Evolutionary conservation across 768 basidiomycete genomes (phyloP), one percentile per base, ranked within the genome.

Genomic region (Collybia nuda): DNA sequence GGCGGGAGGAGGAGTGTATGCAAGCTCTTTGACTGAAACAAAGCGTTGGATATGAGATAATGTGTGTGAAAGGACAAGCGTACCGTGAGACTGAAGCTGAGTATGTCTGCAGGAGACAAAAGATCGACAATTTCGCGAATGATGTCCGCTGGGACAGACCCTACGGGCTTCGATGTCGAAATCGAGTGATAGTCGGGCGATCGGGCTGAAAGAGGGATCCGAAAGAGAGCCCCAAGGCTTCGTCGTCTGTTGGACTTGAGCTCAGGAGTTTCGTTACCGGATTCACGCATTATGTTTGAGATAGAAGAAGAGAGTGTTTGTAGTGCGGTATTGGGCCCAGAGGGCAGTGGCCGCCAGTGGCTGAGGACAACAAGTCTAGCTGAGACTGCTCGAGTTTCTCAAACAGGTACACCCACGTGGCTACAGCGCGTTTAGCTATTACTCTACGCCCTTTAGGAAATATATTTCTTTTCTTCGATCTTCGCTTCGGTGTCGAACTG

Each of bases 1-100:
- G 67, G 66, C 2, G 76, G 75, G 26, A 70, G 50, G 26, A 74
- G 63, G 19, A 74, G 52, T 0, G 54, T 47, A 23, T 68, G 68
- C 1, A 74, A 40, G 18, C 61, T 55, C 9, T 58, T 61, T 38
- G 66, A 70, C 73, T 74, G 36, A 12, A 38, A 24, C 21, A 24
- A 18, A 38, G 43, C 39, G 18, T 44, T 40, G 43, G 26, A 14
- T 26, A 41, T 32, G 32, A 47, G 28, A 55, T 47, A 50, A 40
- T 47, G 17, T 44, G 48, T 40, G 8, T 40, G 19, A 49, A 54
- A 45, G 41, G 15, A 48, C n/a, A 14, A 41, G 63, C 73, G 35
- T 53, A 77, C 76, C 19, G 72, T 65, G 19, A 76, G 52, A 55
- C 73, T 76, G 56, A 76, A 62, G 53, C 50, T 75, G 32, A 76